These are phyloP conservation scores for Gossypium lobatum DNA, from an alignment of 441 rosid species.

Conservation along the genomic window DNA sequence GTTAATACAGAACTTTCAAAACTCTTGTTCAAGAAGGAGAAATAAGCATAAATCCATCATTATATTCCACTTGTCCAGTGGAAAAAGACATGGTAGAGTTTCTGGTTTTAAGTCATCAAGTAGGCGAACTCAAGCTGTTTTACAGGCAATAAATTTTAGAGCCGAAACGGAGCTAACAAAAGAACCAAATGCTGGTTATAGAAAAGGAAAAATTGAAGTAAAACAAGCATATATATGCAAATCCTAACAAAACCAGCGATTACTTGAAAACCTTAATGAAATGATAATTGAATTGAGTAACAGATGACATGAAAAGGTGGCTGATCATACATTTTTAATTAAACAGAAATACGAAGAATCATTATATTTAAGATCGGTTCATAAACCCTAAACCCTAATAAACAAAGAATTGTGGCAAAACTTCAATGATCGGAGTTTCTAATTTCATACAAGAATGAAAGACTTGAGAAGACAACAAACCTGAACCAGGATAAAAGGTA, in stretches of 20 bases:
- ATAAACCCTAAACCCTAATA: background rate
- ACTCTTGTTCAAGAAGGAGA: too few species aligned
- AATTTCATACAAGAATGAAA: background rate
- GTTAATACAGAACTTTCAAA: background rate
- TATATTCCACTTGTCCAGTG: background rate
- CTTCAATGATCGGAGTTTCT: background rate
- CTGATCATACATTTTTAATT: background rate
- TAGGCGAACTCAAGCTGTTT: background rate
- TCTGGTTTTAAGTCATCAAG: background rate
- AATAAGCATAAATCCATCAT: background rate
- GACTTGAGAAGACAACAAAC: constrained; percentile 33
- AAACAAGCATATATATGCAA: background rate
- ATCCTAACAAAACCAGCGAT: background rate
- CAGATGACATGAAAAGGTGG: background rate
- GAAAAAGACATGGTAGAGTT: background rate
- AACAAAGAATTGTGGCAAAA: background rate
- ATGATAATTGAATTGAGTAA: background rate
- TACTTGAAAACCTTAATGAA: background rate
- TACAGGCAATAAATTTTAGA: background rate
- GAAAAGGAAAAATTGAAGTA: background rate
- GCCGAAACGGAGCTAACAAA: background rate
- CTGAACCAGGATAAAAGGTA: constrained; percentile 98
- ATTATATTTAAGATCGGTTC: background rate
- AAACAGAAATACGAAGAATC: background rate
- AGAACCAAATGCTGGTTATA: background rate